A percentile compares a stretch with the other conserved stretches of the same genome.
Conservation (phyloP, 2,329 filamentous ascomycete species). For the Westerdykella aurantiaca region DNA sequence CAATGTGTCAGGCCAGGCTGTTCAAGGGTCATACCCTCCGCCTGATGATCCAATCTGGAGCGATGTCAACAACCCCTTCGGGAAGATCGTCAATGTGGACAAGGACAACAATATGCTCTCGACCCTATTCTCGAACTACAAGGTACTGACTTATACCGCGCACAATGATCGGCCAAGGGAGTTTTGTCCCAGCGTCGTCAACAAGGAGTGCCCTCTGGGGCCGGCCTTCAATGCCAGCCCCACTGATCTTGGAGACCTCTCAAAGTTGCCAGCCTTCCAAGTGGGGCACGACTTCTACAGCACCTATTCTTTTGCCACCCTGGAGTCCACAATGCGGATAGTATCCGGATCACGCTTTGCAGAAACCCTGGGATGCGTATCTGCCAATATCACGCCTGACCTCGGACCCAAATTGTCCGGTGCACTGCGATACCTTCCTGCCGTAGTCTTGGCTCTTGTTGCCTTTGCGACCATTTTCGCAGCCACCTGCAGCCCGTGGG, state of each 20-base stretch:
- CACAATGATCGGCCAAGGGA: constrained; percentile 47
- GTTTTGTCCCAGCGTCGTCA: constrained; percentile 61
- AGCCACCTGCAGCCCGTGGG: constrained; percentile 89
- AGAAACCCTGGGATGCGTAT: constrained; percentile 70
- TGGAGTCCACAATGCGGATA: constrained; percentile 67
- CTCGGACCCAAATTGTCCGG: constrained; percentile 64
- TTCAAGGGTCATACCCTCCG: constrained; percentile 54
- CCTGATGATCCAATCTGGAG: constrained; percentile 54
- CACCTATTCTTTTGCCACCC: constrained; percentile 80
- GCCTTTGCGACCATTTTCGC: constrained; percentile 78
- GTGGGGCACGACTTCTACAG: constrained; percentile 69
- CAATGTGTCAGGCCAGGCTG: constrained; percentile 74
- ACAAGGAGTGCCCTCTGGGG: constrained; percentile 65
- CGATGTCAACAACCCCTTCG: constrained; percentile 55
- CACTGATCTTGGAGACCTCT: constrained; percentile 48
- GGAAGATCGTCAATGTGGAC: constrained; percentile 70
- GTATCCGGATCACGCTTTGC: constrained; percentile 63
- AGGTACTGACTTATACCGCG: constrained; percentile 72
- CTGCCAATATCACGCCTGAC: constrained; percentile 76
- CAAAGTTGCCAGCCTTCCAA: constrained; percentile 58
- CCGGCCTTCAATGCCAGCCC: constrained; percentile 62
- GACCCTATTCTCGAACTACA: constrained; percentile 65
- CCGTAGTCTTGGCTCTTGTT: constrained; percentile 71
- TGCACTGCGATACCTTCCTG: constrained; percentile 68
- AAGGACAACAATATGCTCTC: constrained; percentile 57